Evolutionary conservation across 257 asterid species (phyloP).

Genomic region (Solanum pinnatisectum): DNA sequence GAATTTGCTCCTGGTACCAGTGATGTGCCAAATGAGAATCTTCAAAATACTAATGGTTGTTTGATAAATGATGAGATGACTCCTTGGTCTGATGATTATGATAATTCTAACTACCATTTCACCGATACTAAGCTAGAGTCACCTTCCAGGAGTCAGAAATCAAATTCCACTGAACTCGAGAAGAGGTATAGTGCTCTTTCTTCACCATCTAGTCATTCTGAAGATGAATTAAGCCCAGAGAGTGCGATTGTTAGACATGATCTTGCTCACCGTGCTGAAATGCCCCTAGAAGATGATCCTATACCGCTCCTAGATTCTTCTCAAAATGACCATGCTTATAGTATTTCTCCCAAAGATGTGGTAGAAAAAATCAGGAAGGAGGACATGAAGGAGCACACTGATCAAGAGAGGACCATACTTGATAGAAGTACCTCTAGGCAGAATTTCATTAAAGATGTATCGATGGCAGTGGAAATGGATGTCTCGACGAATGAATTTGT

Average conservation of each 20-base stretch:
- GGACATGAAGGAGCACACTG: slow-evolving; percentile 37
- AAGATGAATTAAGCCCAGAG: slow-evolving; percentile 37
- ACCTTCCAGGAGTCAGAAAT: slow-evolving; percentile 27
- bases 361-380: slow-evolving; percentile 29
- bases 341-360: slow-evolving; percentile 23
- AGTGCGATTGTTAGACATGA: slow-evolving; percentile 17
- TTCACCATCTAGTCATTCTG: slow-evolving; percentile 39
- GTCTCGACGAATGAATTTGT: slow-evolving; percentile 42
- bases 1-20: slow-evolving; percentile 37
- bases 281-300: slow-evolving; percentile 19
- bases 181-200: slow-evolving; percentile 38
- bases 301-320: slow-evolving; percentile 22
- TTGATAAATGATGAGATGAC: slow-evolving; percentile 20
- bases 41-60: slow-evolving; percentile 32
- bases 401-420: slow-evolving; percentile 24
- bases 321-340: slow-evolving; percentile 12
- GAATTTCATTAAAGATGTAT: slow-evolving; percentile 36
- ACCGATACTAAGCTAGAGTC: slow-evolving; percentile 16
- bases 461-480: slow-evolving; percentile 63
- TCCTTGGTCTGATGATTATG: slow-evolving; percentile 29
- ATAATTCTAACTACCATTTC: slow-evolving; percentile 20
- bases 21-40: slow-evolving; percentile 40
- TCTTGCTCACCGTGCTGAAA: slow-evolving; percentile 23
- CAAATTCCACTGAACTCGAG: slow-evolving; percentile 31
- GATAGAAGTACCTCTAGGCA: slow-evolving; percentile 44